Conservation (phyloP, 768 basidiomycete genomes). For the Russula sp. region DNA sequence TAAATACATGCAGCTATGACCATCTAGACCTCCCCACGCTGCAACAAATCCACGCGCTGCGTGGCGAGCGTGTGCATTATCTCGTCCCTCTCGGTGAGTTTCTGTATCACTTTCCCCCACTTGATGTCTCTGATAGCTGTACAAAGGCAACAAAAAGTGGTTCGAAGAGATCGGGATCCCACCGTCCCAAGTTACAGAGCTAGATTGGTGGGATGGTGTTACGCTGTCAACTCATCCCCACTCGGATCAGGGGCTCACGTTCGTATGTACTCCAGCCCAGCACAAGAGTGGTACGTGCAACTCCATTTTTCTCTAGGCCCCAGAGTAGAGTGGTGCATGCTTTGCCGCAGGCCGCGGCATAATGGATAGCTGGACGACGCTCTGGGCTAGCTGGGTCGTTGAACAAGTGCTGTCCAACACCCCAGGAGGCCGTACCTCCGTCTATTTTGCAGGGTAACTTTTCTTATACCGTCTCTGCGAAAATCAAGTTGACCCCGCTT, state of each 20-base stretch:
- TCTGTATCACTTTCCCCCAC: background rate
- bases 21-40: slow-evolving; percentile 38
- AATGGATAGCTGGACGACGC: slow-evolving; percentile 31
- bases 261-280: slow-evolving; percentile 39
- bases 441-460: slow-evolving; percentile 32
- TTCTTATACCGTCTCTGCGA: background rate
- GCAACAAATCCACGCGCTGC: slow-evolving; percentile 26
- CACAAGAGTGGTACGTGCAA: slow-evolving; percentile 35
- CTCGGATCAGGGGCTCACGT: slow-evolving; percentile 25
- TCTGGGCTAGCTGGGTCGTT: slow-evolving; percentile 40
- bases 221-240: slow-evolving; percentile 19
- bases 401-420: slow-evolving; percentile 26
- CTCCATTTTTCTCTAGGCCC: background rate
- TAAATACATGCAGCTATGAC: slow-evolving; percentile 33
- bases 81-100: slow-evolving; percentile 37
- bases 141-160: slow-evolving; percentile 29
- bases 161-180: slow-evolving; percentile 32
- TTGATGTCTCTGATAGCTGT: background rate
- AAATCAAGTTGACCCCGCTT: background rate
- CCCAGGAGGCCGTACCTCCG: slow-evolving; percentile 9
- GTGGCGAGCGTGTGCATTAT: slow-evolving; percentile 27
- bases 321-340: background rate
- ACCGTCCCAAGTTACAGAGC: slow-evolving; percentile 30
- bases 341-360: slow-evolving; percentile 31
- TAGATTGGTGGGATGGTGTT: slow-evolving; percentile 40